Percentiles rank a stretch among this genome's conserved stretches.
These are phyloP conservation scores for Crithidia fasciculata DNA, from an alignment of 208 protist species.

Conservation along the genomic window DNA sequence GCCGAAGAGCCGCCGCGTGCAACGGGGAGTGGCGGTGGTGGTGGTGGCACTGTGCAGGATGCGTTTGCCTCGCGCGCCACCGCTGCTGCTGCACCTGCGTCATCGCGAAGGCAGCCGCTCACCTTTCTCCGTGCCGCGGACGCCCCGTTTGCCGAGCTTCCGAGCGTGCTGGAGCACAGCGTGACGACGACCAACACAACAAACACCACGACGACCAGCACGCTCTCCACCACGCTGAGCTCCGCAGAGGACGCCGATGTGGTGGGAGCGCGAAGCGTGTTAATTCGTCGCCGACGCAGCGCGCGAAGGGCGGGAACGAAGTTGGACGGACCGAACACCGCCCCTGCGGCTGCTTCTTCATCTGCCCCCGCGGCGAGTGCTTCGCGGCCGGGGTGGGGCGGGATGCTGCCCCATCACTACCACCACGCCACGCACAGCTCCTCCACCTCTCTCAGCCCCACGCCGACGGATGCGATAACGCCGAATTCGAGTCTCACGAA, in stretches of 20 bases:
- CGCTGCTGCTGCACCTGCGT: background rate
- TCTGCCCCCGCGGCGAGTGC: too few species aligned
- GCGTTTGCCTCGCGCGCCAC: too few species aligned
- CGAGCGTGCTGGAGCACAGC: background rate
- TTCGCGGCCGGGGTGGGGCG: background rate
- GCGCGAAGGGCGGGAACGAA: background rate
- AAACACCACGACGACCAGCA: background rate
- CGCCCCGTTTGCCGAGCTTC: background rate
- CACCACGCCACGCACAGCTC: conserved; percentile 7
- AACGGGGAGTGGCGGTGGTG: too few species aligned
- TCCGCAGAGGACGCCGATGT: background rate
- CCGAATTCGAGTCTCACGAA: background rate
- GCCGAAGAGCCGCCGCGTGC: too few species aligned
- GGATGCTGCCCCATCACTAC: background rate
- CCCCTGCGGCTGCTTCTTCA: too few species aligned
- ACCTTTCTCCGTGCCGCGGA: background rate
- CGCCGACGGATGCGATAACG: background rate
- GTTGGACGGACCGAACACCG: too few species aligned
- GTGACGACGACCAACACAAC: too few species aligned
- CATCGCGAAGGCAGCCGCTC: background rate
- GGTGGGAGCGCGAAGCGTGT: conserved; percentile 4
- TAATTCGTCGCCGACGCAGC: background rate
- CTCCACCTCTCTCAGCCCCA: background rate
- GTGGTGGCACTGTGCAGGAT: too few species aligned
- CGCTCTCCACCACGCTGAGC: conserved; percentile 4